Evolutionary conservation across 2,329 filamentous ascomycete genomes (phyloP).

Genomic region (Dactylellina cionopaga): DNA sequence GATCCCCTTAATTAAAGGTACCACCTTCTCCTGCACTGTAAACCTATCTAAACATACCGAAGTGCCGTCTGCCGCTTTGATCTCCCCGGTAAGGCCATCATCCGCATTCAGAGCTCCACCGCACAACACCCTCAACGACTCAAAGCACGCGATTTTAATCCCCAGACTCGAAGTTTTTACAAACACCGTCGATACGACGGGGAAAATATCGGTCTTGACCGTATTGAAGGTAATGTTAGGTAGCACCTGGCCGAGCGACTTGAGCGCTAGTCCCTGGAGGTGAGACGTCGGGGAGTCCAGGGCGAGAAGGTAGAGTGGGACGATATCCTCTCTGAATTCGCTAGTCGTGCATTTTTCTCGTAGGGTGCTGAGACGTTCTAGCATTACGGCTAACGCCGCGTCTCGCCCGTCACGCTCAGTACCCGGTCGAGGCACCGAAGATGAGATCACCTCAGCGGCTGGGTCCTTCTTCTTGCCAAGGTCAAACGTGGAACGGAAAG

Average conservation of each 20-base stretch:
- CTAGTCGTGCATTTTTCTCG: slow-evolving; percentile 85
- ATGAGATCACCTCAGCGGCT: slow-evolving; percentile 22
- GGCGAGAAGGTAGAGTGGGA: slow-evolving; percentile 84
- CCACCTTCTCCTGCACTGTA: slow-evolving; percentile 96
- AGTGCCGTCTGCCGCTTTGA: slow-evolving; percentile 71
- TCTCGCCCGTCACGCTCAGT: slow-evolving; percentile 72
- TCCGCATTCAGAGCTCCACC: slow-evolving; percentile 72
- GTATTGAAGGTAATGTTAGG: slow-evolving; percentile 94
- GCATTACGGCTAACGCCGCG: slow-evolving; percentile 86
- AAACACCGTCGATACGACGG: slow-evolving; percentile 88
- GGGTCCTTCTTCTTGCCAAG: slow-evolving; percentile 33
- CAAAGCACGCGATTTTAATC: slow-evolving; percentile 91
- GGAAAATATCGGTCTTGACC: slow-evolving; percentile 96
- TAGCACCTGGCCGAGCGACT: slow-evolving; percentile 80
- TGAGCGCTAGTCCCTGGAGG: slow-evolving; percentile 84
- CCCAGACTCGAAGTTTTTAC: slow-evolving; percentile 90
- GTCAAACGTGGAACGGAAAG: slow-evolving; percentile 80
- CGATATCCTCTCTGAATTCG: slow-evolving; percentile 93
- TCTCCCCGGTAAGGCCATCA: slow-evolving; percentile 54
- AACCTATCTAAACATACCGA: slow-evolving; percentile 93
- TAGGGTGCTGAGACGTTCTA: slow-evolving; percentile 82
- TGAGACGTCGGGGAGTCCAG: slow-evolving; percentile 90
- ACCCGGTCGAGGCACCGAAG: slow-evolving; percentile 43
- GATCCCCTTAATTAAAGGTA: slow-evolving; percentile 88
- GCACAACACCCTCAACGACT: slow-evolving; percentile 89